Evolutionary conservation across 75 land plant species (phyloP).

Genomic region (Azolla pinnata): DNA sequence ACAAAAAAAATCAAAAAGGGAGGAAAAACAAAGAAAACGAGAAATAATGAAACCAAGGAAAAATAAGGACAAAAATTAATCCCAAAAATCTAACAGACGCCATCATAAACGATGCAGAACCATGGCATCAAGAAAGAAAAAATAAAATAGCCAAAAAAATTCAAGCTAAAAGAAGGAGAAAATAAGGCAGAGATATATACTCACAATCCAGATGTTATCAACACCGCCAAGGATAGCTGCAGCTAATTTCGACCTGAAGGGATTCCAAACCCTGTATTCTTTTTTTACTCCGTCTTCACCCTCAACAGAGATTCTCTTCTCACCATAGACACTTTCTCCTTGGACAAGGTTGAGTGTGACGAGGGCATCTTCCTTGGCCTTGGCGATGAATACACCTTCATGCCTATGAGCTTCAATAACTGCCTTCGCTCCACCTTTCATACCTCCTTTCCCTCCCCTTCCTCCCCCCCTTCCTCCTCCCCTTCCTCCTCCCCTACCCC

Average conservation of each 20-base stretch:
- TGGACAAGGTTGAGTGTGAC: constrained; percentile 72
- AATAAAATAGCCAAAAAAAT: no score
- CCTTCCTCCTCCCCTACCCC: constrained; percentile 15
- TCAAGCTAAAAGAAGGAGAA: no score
- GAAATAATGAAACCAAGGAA: no score
- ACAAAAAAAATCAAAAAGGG: no score
- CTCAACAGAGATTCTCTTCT: constrained; percentile 83
- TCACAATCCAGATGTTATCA: constrained; percentile 86
- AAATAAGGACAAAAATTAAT: no score
- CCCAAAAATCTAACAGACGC: no score
- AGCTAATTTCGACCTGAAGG: constrained; percentile 83
- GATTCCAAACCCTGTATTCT: constrained; percentile 92
- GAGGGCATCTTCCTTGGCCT: constrained; percentile 87
- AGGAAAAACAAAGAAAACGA: no score
- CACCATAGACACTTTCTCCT: constrained; percentile 82
- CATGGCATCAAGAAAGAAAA: no score
- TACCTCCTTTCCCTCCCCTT: constrained; percentile 45
- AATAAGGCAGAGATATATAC: no score
- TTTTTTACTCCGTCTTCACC: constrained; percentile 71
- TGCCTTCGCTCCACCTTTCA: constrained; percentile 73
- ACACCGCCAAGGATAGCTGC: constrained; percentile 92
- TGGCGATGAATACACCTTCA: constrained; percentile 84
- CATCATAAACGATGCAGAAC: no score
- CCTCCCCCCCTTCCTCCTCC: constrained; percentile 19
- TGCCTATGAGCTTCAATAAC: constrained; percentile 75